A percentile compares a stretch with the other conserved stretches of the same genome.
Evolutionary conservation across 2,329 filamentous ascomycete genomes (phyloP).

Genomic region (Aspergillus sp.): DNA sequence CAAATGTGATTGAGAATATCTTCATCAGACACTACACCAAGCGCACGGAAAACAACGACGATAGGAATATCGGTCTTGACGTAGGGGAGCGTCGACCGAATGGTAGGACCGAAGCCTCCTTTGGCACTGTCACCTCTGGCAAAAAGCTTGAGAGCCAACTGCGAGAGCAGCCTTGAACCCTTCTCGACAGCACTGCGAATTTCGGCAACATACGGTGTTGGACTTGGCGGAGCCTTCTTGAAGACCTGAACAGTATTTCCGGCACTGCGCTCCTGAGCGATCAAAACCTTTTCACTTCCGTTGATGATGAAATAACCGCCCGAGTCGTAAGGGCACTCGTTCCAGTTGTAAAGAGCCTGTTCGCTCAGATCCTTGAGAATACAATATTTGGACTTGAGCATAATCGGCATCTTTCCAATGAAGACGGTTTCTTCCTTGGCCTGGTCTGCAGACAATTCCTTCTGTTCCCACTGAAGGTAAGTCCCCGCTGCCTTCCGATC

Average conservation of each 20-base stretch:
- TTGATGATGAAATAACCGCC: conserved; percentile 99
- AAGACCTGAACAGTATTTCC: conserved; percentile 99
- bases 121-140: conserved; percentile 79
- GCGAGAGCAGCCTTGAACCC: conserved; percentile 90
- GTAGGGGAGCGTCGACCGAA: conserved; percentile 88
- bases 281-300: conserved; percentile 96
- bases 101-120: conserved; percentile 80
- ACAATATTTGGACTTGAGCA: conserved; percentile 97
- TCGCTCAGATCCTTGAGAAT: conserved; percentile 81
- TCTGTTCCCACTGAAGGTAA: conserved; percentile 50
- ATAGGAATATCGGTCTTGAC: conserved; percentile 93
- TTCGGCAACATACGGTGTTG: conserved; percentile 90
- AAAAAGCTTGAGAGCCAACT: conserved; percentile 85
- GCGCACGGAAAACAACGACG: conserved; percentile 89
- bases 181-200: conserved; percentile 96
- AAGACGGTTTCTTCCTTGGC: conserved; percentile 73
- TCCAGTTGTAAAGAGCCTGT: conserved; percentile 82
- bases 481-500: conserved; percentile 47
- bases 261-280: conserved; percentile 94
- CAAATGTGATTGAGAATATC: conserved; percentile 98
- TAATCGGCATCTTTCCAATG: conserved; percentile 93
- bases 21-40: conserved; percentile 95
- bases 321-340: conserved; percentile 97
- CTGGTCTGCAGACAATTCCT: conserved; percentile 47
- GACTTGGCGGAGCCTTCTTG: conserved; percentile 91